Percentiles rank a stretch among this genome's conserved stretches.
Conservation (phyloP, 2,329 filamentous ascomycete genomes). For the Aureobasidium sp. region DNA sequence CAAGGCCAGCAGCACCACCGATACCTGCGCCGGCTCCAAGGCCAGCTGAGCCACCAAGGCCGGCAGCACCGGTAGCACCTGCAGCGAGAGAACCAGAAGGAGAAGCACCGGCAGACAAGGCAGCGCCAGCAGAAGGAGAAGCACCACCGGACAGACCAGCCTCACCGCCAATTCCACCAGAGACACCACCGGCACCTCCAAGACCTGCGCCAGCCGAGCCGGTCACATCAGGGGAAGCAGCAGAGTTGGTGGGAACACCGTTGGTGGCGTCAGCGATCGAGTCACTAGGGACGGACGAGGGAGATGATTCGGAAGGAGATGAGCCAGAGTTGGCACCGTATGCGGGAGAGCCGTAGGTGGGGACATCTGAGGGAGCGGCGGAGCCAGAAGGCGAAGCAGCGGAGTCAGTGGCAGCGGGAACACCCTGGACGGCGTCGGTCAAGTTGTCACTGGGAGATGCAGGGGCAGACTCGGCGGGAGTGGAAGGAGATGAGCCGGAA, state of each 20-base stretch:
- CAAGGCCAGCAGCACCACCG: not conserved
- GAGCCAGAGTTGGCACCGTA: not conserved
- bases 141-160: not conserved
- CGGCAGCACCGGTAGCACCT: constrained; percentile 10
- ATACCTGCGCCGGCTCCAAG: not conserved
- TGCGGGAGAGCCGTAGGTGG: not conserved
- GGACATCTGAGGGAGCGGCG: not conserved
- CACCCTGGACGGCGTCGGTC: not conserved
- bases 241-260: constrained; percentile 31
- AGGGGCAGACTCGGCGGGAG: constrained; percentile 8
- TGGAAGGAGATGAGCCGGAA: constrained; percentile 5
- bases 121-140: not conserved
- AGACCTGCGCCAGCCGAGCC: not conserved
- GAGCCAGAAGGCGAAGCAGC: not conserved
- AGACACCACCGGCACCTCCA: not conserved
- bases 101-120: not conserved
- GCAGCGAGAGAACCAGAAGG: not conserved
- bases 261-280: constrained; percentile 36
- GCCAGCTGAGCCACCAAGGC: not conserved
- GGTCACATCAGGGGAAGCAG: constrained; percentile 32
- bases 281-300: not conserved
- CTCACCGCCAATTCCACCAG: not conserved
- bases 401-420: not conserved
- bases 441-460: not conserved
- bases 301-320: constrained; percentile 1